A percentile compares a stretch with the other conserved stretches of the same genome.
phyloP scores from a whole-genome alignment of 768 basidiomycete genomes.

The Mycena kentingensis region DNA sequence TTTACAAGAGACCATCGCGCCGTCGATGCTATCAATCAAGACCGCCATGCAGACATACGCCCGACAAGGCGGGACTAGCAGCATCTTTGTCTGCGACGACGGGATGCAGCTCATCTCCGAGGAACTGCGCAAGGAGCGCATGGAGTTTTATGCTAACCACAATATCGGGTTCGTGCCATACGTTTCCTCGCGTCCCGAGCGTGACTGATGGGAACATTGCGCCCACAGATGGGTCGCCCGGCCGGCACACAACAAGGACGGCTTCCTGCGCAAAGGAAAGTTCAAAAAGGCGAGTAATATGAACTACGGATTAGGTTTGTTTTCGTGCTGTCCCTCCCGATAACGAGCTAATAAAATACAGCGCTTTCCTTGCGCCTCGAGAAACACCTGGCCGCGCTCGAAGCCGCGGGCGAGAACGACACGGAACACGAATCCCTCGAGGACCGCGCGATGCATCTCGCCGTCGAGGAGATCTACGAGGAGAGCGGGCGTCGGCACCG shows the following conservation, averaged over 20 bases:
- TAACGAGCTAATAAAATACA: conserved; percentile 18
- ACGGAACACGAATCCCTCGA: conserved; percentile 60
- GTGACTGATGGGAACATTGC: conserved; percentile 6
- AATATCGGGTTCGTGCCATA: conserved; percentile 48
- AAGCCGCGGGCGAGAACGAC: conserved; percentile 40
- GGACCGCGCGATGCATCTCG: conserved; percentile 71
- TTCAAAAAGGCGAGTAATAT: conserved; percentile 87
- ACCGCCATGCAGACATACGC: conserved; percentile 88
- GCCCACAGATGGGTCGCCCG: conserved; percentile 65
- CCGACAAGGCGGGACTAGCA: conserved; percentile 77
- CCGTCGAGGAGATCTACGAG: conserved; percentile 68
- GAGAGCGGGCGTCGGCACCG: conserved; percentile 56
- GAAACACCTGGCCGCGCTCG: conserved; percentile 50
- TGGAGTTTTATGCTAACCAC: conserved; percentile 78
- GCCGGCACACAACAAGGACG: conserved; percentile 76
- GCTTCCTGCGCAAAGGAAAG: conserved; percentile 89
- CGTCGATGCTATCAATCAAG: conserved; percentile 78
- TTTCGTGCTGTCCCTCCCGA: not conserved
- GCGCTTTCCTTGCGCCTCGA: conserved; percentile 63
- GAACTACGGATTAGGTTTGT: conserved; percentile 66
- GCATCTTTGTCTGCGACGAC: conserved; percentile 84
- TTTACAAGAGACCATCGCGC: conserved; percentile 67
- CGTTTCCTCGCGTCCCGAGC: not conserved
- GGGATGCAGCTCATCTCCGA: conserved; percentile 72
- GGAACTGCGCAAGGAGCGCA: conserved; percentile 62